phyloP scores from a whole-genome alignment of 768 basidiomycete species.

The Galerina marginata region DNA sequence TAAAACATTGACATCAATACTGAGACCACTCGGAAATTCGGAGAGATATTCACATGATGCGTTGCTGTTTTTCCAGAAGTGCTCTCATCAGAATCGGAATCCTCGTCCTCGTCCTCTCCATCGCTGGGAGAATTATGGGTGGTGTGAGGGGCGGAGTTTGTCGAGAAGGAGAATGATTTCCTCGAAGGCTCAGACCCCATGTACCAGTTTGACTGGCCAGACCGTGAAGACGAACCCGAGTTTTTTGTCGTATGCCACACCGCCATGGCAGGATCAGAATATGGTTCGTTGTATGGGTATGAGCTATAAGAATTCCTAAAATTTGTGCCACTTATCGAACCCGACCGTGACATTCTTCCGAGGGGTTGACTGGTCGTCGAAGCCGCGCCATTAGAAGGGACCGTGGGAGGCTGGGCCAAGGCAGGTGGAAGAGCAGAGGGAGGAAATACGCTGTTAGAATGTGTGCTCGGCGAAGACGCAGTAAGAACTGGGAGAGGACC shows the following conservation, averaged over 20 bases:
- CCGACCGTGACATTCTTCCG: constrained; percentile 63
- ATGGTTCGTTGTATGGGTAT: constrained; percentile 30
- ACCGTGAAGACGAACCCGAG: constrained; percentile 16
- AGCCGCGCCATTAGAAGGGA: constrained; percentile 27
- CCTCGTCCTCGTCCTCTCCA: constrained; percentile 56
- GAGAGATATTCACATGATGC: constrained; percentile 25
- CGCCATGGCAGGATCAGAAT: constrained; percentile 20
- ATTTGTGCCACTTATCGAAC: constrained; percentile 53
- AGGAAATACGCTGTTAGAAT: constrained; percentile 14
- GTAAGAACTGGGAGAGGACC: constrained; percentile 22
- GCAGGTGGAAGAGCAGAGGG: constrained; percentile 19
- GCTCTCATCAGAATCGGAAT: constrained; percentile 48
- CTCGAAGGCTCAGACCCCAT: constrained; percentile 21
- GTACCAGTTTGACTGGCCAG: constrained; percentile 28
- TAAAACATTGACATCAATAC: constrained; percentile 21
- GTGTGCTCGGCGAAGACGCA: constrained; percentile 17
- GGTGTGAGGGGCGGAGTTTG: constrained; percentile 32
- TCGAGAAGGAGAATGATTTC: constrained; percentile 32
- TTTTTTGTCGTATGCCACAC: constrained; percentile 23
- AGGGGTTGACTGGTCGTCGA: constrained; percentile 40
- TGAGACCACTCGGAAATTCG: constrained; percentile 7
- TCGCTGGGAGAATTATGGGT: constrained; percentile 48
- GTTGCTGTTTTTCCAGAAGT: constrained; percentile 25
- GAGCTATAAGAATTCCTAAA: constrained; percentile 43
- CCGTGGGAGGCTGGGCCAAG: constrained; percentile 22